These are phyloP conservation scores for Epichloe aotearoae DNA, from an alignment of 2,329 filamentous ascomycete species.

Conservation along the genomic window DNA sequence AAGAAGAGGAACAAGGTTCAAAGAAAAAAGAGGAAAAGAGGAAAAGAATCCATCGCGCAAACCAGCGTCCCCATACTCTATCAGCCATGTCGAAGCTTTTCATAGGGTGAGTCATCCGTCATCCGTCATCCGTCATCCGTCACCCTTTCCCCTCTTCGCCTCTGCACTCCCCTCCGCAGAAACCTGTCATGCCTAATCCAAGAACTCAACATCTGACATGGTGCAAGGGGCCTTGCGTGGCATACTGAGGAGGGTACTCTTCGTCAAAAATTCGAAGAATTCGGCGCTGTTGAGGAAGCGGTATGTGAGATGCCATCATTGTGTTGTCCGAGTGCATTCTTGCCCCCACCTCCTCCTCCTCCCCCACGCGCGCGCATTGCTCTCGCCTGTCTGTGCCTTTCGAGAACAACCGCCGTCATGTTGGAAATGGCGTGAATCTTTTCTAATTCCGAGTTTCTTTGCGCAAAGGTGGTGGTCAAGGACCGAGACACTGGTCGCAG, in stretches of 20 bases:
- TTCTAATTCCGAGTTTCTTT: constrained; percentile 10
- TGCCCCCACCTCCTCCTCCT: not conserved
- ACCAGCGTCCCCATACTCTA: constrained; percentile 5
- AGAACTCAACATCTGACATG: constrained; percentile 9
- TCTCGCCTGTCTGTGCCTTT: not conserved
- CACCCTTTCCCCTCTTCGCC: not conserved
- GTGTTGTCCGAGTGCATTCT: constrained; percentile 1
- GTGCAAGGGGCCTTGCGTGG: constrained; percentile 81
- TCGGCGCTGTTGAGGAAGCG: constrained; percentile 84
- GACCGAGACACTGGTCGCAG: constrained; percentile 93
- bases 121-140: not conserved
- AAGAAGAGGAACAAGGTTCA: no score
- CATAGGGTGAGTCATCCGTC: constrained; percentile 56
- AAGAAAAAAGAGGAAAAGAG: not conserved
- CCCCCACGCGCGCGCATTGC: not conserved
- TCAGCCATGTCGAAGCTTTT: constrained; percentile 80
- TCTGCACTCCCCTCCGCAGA: not conserved
- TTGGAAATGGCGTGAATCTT: constrained; percentile 4
- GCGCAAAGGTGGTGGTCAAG: constrained; percentile 77
- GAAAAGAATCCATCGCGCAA: not conserved
- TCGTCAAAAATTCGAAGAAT: constrained; percentile 84
- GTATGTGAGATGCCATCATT: constrained; percentile 43
- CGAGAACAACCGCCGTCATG: not conserved
- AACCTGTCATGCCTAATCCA: not conserved
- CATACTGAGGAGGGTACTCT: constrained; percentile 86